phyloP scores from a whole-genome alignment of 2,329 filamentous ascomycete species.

The Aspergillus sp. region DNA sequence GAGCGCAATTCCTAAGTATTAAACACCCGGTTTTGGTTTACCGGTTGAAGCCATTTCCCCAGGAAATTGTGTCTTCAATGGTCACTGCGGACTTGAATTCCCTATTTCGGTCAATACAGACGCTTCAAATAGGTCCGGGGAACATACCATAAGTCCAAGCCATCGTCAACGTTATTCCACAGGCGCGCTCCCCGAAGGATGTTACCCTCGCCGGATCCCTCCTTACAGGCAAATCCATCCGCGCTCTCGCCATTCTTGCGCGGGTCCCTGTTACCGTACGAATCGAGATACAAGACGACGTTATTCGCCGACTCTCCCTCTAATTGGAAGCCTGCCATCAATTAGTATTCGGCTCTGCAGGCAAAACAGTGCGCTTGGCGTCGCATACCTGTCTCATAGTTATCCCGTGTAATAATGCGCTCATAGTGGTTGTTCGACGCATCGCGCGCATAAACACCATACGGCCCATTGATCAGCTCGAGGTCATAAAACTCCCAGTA shows the following conservation, averaged over 20 bases:
- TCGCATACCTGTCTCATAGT: constrained; percentile 17
- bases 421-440: constrained; percentile 21
- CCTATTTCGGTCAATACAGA: constrained; percentile 4
- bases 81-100: constrained; percentile 21
- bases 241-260: constrained; percentile 21
- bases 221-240: constrained; percentile 21
- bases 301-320: constrained; percentile 17
- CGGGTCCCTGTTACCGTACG: constrained; percentile 18
- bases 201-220: constrained; percentile 17
- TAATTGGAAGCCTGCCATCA: constrained; percentile 14
- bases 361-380: no score
- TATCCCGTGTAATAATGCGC: constrained; percentile 15
- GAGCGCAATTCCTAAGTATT: not conserved
- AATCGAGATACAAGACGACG: constrained; percentile 18
- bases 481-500: constrained; percentile 21
- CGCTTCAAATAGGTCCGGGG: not conserved
- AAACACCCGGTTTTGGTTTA: not conserved
- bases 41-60: constrained; percentile 19
- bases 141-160: constrained; percentile 18
- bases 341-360: not conserved
- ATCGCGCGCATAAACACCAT: constrained; percentile 19
- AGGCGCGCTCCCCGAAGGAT: constrained; percentile 15
- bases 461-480: constrained; percentile 18
- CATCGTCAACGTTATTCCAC: constrained; percentile 21
- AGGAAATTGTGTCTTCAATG: constrained; percentile 19